phyloP scores from a whole-genome alignment of 2,329 filamentous ascomycete genomes.

The Acephala macrosclerotiorum region DNA sequence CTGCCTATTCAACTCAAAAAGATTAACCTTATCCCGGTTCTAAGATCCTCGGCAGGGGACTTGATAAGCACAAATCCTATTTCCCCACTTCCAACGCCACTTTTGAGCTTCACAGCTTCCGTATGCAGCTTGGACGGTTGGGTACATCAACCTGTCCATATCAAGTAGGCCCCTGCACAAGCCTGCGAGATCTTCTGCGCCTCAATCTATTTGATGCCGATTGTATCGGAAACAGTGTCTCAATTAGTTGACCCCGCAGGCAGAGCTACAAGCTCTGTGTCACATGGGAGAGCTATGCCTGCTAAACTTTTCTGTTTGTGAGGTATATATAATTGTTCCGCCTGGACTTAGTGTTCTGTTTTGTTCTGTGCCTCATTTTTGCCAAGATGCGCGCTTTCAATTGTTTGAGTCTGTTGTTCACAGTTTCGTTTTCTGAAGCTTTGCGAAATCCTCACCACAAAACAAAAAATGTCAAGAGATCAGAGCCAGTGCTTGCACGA shows the following conservation, averaged over 20 bases:
- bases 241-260: not conserved
- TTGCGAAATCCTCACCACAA: slow-evolving; percentile 29
- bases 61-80: not conserved
- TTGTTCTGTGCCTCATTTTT: not conserved
- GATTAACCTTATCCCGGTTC: not conserved
- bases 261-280: not conserved
- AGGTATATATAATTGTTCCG: not conserved
- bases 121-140: not conserved
- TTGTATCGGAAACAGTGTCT: not conserved
- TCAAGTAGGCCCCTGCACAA: slow-evolving; percentile 5
- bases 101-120: not conserved
- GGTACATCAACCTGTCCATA: not conserved
- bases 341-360: not conserved
- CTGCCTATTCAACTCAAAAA: not conserved
- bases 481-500: slow-evolving; percentile 11
- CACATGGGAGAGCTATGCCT: slow-evolving; percentile 7
- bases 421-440: slow-evolving; percentile 38
- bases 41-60: not conserved
- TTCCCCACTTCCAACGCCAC: slow-evolving; percentile 5
- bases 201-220: slow-evolving; percentile 4
- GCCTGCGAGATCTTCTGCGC: not conserved
- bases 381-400: slow-evolving; percentile 5
- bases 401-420: slow-evolving; percentile 6
- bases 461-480: slow-evolving; percentile 20
- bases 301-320: not conserved